These are phyloP conservation scores for Spizellomyces punctatus DNA, from an alignment of 192 early-diverging fungal species.

Conservation along the genomic window DNA sequence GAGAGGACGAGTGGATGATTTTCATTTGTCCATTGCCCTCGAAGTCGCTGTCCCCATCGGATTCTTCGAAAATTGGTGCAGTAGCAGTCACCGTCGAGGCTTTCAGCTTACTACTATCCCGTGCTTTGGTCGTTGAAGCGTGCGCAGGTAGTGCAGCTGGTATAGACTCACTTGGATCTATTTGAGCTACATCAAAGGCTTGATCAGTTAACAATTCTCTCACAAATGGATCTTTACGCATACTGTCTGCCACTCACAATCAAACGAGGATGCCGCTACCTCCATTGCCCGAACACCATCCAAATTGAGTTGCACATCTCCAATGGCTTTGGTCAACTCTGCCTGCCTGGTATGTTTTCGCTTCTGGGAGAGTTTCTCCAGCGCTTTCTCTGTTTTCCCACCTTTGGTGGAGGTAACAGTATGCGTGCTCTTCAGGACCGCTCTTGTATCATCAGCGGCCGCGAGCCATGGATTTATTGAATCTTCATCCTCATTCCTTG, in stretches of 20 bases:
- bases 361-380: slow-evolving; percentile 67
- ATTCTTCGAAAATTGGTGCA: slow-evolving; percentile 30
- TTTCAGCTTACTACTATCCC: slow-evolving; percentile 2
- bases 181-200: no score
- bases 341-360: slow-evolving; percentile 40
- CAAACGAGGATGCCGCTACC: slow-evolving; percentile 1
- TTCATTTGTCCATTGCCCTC: slow-evolving; percentile 20
- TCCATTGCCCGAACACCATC: slow-evolving; percentile 63
- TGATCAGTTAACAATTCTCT: no score
- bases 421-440: slow-evolving; percentile 59
- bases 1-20: slow-evolving; percentile 52
- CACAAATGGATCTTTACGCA: no score
- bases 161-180: background rate
- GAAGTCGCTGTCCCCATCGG: slow-evolving; percentile 47
- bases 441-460: slow-evolving; percentile 35
- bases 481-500: slow-evolving; percentile 28
- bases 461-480: slow-evolving; percentile 80
- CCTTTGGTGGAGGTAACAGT: slow-evolving; percentile 53
- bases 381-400: slow-evolving; percentile 65
- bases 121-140: background rate
- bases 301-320: slow-evolving; percentile 72
- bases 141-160: background rate
- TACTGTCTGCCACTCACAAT: no score
- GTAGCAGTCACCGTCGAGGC: background rate
- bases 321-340: slow-evolving; percentile 43